Evolutionary conservation across 805 yeast genomes (phyloP), one percentile per base, ranked within the genome.

Genomic region (Wickerhamiella vanderwaltii): DNA sequence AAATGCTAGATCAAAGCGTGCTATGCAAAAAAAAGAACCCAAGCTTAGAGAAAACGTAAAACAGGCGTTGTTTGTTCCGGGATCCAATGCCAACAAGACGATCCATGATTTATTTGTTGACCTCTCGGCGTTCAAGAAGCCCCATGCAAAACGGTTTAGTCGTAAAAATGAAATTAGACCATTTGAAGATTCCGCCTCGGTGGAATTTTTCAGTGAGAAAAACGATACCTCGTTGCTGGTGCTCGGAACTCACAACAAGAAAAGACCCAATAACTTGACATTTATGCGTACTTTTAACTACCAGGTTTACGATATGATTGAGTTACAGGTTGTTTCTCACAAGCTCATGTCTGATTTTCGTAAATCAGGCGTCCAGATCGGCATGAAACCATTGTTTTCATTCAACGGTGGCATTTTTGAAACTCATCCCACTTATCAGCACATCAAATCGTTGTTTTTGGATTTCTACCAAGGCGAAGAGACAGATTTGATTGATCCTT

Each of bases 1-100:
- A 66, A 91, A 79, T 57, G 95, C 95, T 42, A 85, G 97, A 57
- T 75, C 95, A 43, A 91, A 91, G 67, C 77, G 98, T 63, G 97
- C 95, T 5, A 59, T 87, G 49, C 94, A 86, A 48, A 80, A 81
- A 55, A 79, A 76, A 53, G 95, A 86, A 54, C 75, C 96, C 41
- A 88, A 86, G 63, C 61, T 85, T 35, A 80, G 80, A 6, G 98
- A 91, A 61, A 87, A 91, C 61, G 76, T 79, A 48, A 91, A 91
- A 63, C 72, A 76, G 42, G 96, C 95, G 0, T 69, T 91, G 44
- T 91, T 91, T 55, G 77, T 91, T 33, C 95, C 95, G 15, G 98
- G 97, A 12, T 65, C 81, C 41, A 79, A 85, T 13, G 68, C 87
- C 35, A 83, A 74, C 62, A 77, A 82, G 59, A 63, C 80, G 6